These are phyloP conservation scores for Sophora flavescens DNA, from an alignment of 306 rosid species.

Conservation along the genomic window DNA sequence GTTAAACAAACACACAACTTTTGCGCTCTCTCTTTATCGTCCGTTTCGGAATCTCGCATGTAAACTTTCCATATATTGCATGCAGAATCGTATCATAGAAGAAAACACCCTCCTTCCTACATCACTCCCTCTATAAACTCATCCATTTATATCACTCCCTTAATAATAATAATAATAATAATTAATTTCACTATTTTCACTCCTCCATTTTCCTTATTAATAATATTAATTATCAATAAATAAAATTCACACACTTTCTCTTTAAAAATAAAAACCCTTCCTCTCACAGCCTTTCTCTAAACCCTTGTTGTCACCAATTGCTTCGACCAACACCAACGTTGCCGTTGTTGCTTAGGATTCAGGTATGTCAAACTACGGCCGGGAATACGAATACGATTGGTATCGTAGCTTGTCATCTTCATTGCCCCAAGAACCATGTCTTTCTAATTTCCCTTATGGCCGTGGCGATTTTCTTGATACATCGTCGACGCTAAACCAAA, in stretches of 20 bases:
- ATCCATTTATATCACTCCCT: not conserved
- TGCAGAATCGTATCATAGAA: constrained; percentile 50
- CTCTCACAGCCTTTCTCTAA: not conserved
- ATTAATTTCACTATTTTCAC: not conserved
- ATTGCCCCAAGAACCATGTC: not conserved
- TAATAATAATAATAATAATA: no score
- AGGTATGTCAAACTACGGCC: not conserved
- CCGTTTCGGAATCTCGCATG: constrained; percentile 41
- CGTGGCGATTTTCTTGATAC: not conserved
- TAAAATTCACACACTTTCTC: not conserved
- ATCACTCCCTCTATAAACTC: not conserved
- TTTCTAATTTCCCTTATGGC: not conserved
- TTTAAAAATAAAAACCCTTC: constrained; percentile 39
- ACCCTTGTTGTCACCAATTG: not conserved
- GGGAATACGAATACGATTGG: no score
- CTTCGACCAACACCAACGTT: not conserved
- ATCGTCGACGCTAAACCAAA: not conserved
- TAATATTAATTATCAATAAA: not conserved
- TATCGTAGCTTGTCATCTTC: not conserved
- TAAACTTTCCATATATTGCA: constrained; percentile 63
- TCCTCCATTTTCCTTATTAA: not conserved
- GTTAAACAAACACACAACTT: not conserved
- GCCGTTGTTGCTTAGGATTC: not conserved
- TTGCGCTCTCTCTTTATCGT: not conserved
- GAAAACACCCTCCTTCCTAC: not conserved